Percentiles rank a stretch among this genome's conserved stretches.
Evolutionary conservation across 2,329 filamentous ascomycete species (phyloP).

Genomic region (Parafenestella ontariensis): DNA sequence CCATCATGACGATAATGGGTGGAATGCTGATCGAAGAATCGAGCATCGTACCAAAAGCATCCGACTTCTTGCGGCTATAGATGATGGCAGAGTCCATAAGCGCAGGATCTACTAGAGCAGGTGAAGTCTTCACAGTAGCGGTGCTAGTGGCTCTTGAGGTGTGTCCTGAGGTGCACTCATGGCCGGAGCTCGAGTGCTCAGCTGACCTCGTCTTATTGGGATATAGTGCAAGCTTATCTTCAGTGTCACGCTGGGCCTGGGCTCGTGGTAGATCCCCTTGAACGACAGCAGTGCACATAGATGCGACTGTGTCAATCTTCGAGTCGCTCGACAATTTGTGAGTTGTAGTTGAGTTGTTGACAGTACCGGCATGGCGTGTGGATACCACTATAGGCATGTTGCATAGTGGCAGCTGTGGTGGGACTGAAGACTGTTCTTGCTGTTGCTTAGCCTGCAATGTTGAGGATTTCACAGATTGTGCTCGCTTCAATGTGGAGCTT

Average conservation of each 20-base stretch:
- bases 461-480: conserved; percentile 19
- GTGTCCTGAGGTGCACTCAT: background rate
- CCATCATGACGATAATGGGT: conserved; percentile 12
- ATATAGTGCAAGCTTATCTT: background rate
- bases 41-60: conserved; percentile 23
- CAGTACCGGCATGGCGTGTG: conserved; percentile 1
- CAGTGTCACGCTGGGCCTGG: background rate
- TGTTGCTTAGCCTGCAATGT: background rate
- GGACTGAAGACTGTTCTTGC: background rate
- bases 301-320: background rate
- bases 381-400: conserved; percentile 1
- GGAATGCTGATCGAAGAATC: background rate
- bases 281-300: background rate
- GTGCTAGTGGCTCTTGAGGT: conserved; percentile 20
- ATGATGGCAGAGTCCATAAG: conserved; percentile 22
- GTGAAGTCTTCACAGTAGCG: conserved; percentile 22
- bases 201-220: background rate
- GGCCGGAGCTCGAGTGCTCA: background rate
- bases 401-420: conserved; percentile 8
- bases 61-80: conserved; percentile 18
- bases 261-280: conserved; percentile 1
- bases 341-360: background rate
- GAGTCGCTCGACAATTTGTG: background rate
- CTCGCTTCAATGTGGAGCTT: conserved; percentile 22
- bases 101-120: conserved; percentile 5